Evolutionary conservation across 805 yeast genomes (phyloP).

Genomic region (Zygoascus tannicola): DNA sequence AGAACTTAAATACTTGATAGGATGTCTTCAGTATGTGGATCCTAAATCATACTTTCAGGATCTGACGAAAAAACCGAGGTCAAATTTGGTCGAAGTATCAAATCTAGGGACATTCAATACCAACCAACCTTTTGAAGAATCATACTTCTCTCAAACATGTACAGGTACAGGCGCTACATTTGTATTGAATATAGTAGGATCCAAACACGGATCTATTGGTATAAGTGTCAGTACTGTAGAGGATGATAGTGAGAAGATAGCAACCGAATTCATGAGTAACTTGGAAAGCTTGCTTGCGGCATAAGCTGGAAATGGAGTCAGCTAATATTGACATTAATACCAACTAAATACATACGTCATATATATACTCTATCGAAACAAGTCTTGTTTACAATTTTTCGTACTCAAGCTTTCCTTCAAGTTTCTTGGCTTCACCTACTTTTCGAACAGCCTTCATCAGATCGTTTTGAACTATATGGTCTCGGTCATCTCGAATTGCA

Average conservation of each 20-base stretch:
- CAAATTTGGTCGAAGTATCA: slow-evolving; percentile 13
- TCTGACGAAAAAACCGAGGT: slow-evolving; percentile 4
- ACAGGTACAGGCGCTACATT: slow-evolving; percentile 11
- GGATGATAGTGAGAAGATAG: background rate
- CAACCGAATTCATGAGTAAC: background rate
- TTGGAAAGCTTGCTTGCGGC: background rate
- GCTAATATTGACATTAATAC: too few relatives aligned
- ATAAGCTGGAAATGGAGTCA: background rate
- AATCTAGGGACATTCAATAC: slow-evolving; percentile 12
- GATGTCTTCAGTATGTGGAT: slow-evolving; percentile 11
- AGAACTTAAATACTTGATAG: slow-evolving; percentile 4
- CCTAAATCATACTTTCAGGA: slow-evolving; percentile 6
- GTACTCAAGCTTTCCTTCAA: slow-evolving; percentile 92
- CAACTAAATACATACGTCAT: too few relatives aligned
- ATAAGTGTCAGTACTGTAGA: background rate
- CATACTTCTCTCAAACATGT: slow-evolving; percentile 13
- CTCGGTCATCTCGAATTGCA: slow-evolving; percentile 96
- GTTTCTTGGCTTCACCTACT: slow-evolving; percentile 91
- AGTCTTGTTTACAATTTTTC: slow-evolving; percentile 72
- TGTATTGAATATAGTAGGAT: slow-evolving; percentile 9
- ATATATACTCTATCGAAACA: too few relatives aligned
- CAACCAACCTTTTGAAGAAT: slow-evolving; percentile 1
- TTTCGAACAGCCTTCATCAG: slow-evolving; percentile 96
- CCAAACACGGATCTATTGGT: slow-evolving; percentile 8
- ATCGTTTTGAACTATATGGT: slow-evolving; percentile 86